Base-by-base conservation (phyloP, 495 filamentous ascomycete species). In the Penicilliopsis zonata region DNA sequence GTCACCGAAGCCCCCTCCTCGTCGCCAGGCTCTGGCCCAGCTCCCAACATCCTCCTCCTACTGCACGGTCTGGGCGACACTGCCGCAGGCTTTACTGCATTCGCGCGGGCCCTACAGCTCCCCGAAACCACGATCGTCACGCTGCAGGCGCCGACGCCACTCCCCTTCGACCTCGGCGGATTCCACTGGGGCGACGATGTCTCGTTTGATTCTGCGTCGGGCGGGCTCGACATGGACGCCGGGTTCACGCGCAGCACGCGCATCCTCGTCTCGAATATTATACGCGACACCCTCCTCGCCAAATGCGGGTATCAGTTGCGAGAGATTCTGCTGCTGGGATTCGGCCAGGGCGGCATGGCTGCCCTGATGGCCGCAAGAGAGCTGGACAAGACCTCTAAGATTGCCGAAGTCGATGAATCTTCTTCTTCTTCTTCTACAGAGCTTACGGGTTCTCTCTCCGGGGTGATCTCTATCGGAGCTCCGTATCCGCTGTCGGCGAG, bases 101-200 rank as follows among this genome's bases (percentile, higher is more conserved):
- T 95, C 37, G 84, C 72, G 22, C 57, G 58, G n/a, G 72, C 75
- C 40, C 56, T 95, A n/a, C 52, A 69, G 25, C 74, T 95, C 9
- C 85, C 87, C 0, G 81, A 86, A 46, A 90, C 92, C 25, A 68
- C 72, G 18, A 70, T 74, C 45, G 65, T 98, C 20, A 72, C 85
- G 3, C 52, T 96, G 16, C 79, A 77, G 49, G 90, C 74, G 0
- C 75, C 79, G 0, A 63, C 56, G n/a, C 72, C 74, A 0, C 58
- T 96, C 3, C 86, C 87, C 5, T 72, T 85, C 31, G 65, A 78
- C 17, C 58, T 87, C 0, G 65, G 72, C 9, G 84, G 83, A 14
- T 95, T 76, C 49, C 86, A 95, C 57, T 96, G 87, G 88, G 86
- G 86, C 31, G 83, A 96, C 52, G 88, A 98, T 47, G 54, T 98